Percentiles rank a stretch among this genome's conserved stretches.
These are phyloP conservation scores for Yueomyces sinensis DNA, from an alignment of 805 yeast species.

Conservation along the genomic window DNA sequence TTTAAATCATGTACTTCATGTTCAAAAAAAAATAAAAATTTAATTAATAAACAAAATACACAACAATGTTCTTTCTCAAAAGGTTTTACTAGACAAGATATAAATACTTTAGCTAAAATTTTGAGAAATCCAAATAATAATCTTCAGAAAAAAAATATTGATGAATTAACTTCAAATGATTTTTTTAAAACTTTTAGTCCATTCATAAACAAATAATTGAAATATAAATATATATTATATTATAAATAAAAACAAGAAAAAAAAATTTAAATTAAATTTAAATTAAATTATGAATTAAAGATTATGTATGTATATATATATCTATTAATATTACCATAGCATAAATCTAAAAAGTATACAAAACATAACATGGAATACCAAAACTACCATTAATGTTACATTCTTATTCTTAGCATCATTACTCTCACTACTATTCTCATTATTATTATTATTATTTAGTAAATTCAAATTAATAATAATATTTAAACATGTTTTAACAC, in stretches of 20 bases:
- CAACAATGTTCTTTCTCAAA: constrained; percentile 42
- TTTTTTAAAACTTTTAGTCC: too few relatives aligned
- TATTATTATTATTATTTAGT: too few relatives aligned
- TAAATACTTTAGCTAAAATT: constrained; percentile 20
- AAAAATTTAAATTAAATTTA: too few relatives aligned
- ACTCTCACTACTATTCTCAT: too few relatives aligned
- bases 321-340: constrained; percentile 7
- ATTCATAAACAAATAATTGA: too few relatives aligned
- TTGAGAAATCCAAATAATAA: too few relatives aligned
- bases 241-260: too few relatives aligned
- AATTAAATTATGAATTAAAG: too few relatives aligned
- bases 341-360: constrained; percentile 10
- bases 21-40: constrained; percentile 9
- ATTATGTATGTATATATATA: too few relatives aligned
- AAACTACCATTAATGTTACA: constrained; percentile 4
- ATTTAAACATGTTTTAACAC: constrained; percentile 4
- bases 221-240: too few relatives aligned
- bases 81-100: constrained; percentile 55
- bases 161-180: too few relatives aligned
- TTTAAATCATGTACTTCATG: constrained; percentile 48
- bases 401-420: constrained; percentile 1
- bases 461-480: constrained; percentile 3
- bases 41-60: constrained; percentile 17
- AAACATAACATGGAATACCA: constrained; percentile 10
- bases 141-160: too few relatives aligned